Percentiles rank a stretch among this genome's conserved stretches.
Evolutionary conservation across 2,329 filamentous ascomycete genomes (phyloP).

Genomic region (Cordyceps militaris): DNA sequence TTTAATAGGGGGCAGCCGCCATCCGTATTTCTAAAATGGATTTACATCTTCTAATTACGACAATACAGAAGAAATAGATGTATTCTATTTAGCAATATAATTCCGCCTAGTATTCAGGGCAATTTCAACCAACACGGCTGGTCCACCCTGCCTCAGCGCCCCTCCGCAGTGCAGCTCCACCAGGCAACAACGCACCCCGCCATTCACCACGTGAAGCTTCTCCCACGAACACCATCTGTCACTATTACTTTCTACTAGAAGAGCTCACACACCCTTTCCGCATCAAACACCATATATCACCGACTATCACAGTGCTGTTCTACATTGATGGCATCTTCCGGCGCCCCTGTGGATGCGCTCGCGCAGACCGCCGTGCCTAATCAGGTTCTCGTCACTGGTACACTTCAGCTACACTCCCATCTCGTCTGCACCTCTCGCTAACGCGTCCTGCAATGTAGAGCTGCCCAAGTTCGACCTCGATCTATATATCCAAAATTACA

Average conservation of each 20-base stretch:
- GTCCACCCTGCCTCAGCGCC: background rate
- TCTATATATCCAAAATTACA: slow-evolving; percentile 83
- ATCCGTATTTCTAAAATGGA: too few relatives aligned
- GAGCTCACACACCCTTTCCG: background rate
- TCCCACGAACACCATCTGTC: slow-evolving; percentile 4
- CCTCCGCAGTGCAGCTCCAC: slow-evolving; percentile 8
- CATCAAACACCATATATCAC: background rate
- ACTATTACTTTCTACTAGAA: background rate
- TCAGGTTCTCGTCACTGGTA: background rate
- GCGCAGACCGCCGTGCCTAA: background rate
- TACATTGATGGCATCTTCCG: background rate
- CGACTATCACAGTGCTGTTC: background rate
- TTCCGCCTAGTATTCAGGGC: too few relatives aligned
- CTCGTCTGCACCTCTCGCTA: slow-evolving; percentile 8
- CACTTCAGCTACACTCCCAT: background rate
- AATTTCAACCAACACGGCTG: background rate
- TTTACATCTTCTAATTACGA: too few relatives aligned
- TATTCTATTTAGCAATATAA: too few relatives aligned
- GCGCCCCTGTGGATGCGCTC: background rate
- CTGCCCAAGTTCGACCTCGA: slow-evolving; percentile 86
- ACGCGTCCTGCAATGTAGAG: slow-evolving; percentile 40
- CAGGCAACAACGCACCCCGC: slow-evolving; percentile 9
- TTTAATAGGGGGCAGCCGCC: too few relatives aligned
- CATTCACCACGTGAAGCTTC: slow-evolving; percentile 5
- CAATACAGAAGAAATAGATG: too few relatives aligned